Conservation (phyloP, 2,329 filamentous ascomycete species). For the Exserohilum turcica region DNA sequence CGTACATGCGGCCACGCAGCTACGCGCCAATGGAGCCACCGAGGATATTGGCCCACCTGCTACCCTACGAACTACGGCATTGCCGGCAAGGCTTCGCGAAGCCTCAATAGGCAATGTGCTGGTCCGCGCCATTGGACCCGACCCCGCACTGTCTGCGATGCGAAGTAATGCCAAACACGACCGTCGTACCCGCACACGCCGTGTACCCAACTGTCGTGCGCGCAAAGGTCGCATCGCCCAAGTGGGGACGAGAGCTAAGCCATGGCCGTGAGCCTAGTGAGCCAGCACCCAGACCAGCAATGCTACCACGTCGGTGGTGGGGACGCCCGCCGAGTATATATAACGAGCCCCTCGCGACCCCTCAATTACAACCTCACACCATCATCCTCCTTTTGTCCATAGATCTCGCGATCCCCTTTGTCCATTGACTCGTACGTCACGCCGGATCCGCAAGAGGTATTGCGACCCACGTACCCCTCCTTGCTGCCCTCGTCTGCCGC, state of each 20-base stretch:
- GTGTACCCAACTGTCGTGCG: conserved; percentile 26
- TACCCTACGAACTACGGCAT: conserved; percentile 23
- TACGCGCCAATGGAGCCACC: conserved; percentile 15
- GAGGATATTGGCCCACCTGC: conserved; percentile 16
- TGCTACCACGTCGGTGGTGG: conserved; percentile 20
- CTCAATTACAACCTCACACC: conserved; percentile 24
- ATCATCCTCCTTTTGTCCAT: conserved; percentile 25
- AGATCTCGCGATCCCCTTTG: conserved; percentile 12
- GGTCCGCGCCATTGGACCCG: conserved; percentile 39
- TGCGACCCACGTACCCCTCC: conserved; percentile 27
- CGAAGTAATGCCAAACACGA: conserved; percentile 42
- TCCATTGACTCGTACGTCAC: conserved; percentile 27
- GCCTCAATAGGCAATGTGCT: conserved; percentile 23
- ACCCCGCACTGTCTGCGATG: conserved; percentile 44
- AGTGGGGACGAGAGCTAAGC: conserved; percentile 42
- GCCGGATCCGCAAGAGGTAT: conserved; percentile 34
- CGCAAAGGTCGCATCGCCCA: conserved; percentile 27
- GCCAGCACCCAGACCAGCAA: conserved; percentile 26
- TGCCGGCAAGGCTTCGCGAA: conserved; percentile 17
- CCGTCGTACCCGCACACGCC: conserved; percentile 33
- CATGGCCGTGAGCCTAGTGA: conserved; percentile 27
- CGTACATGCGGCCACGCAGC: conserved; percentile 23
- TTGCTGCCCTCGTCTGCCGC: conserved; percentile 3
- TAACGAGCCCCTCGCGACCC: conserved; percentile 39
- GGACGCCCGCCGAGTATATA: conserved; percentile 27